Evolutionary conservation across 257 asterid species (phyloP).

Genomic region (Orobanche coerulescens): DNA sequence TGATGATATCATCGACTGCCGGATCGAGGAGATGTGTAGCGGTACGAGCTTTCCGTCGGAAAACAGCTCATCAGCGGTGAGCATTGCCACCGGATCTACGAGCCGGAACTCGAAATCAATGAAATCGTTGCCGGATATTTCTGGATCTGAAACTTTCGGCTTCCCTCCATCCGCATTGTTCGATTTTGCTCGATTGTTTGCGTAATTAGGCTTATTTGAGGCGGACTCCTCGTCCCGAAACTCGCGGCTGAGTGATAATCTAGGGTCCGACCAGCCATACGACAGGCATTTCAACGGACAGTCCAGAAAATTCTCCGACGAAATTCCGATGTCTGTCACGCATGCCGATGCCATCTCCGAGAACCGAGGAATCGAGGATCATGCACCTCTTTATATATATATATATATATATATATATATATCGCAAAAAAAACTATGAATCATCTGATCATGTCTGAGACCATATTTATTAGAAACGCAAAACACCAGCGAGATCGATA

Average conservation of each 20-base stretch:
- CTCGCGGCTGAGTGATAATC: conserved; percentile 22
- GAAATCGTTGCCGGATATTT: conserved; percentile 25
- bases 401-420: no score
- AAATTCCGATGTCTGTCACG: conserved; percentile 30
- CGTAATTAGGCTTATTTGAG: conserved; percentile 16
- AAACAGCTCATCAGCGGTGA: conserved; percentile 75
- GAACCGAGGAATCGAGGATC: no score
- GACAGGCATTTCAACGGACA: conserved; percentile 28
- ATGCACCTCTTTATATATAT: conserved; percentile 13
- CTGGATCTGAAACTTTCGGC: conserved; percentile 42
- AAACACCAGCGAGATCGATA: neutral
- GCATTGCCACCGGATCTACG: conserved; percentile 58
- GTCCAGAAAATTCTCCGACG: conserved; percentile 39
- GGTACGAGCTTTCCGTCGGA: conserved; percentile 69
- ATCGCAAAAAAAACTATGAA: neutral
- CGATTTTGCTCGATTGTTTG: conserved; percentile 1
- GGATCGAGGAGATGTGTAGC: conserved; percentile 35
- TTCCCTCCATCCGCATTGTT: conserved; percentile 13
- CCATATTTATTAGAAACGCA: conserved; percentile 2
- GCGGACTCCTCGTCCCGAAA: conserved; percentile 18
- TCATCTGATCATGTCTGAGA: neutral
- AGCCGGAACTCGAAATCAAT: conserved; percentile 64
- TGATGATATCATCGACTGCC: conserved; percentile 19
- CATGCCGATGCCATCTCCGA: conserved; percentile 50
- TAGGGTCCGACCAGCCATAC: conserved; percentile 34